A percentile compares a stretch with the other conserved stretches of the same genome.
Conservation (phyloP, 2,329 filamentous ascomycete species). For the Elsinoe batatas region DNA sequence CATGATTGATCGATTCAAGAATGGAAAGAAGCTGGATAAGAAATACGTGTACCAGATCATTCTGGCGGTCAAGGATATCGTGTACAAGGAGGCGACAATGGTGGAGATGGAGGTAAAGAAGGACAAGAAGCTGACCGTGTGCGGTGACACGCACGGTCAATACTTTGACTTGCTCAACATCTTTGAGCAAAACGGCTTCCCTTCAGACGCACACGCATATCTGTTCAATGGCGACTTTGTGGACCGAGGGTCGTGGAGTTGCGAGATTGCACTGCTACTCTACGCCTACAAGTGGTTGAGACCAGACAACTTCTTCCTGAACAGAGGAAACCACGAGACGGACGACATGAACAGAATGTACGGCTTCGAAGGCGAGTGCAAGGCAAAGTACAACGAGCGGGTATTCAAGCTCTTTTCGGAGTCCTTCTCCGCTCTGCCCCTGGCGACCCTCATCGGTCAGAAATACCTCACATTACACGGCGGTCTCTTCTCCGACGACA, state of each 20-base stretch:
- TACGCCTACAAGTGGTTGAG: constrained; percentile 97
- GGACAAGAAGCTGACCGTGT: constrained; percentile 77
- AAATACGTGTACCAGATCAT: constrained; percentile 99
- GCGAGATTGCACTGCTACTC: constrained; percentile 85
- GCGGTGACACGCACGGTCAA: constrained; percentile 95
- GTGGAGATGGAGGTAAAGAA: constrained; percentile 78
- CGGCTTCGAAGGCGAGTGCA: constrained; percentile 96
- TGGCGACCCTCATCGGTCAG: constrained; percentile 82
- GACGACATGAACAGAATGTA: constrained; percentile 99
- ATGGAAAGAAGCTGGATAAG: constrained; percentile 84
- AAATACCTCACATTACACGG: constrained; percentile 92
- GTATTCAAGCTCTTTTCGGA: constrained; percentile 97
- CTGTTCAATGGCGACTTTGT: constrained; percentile 99
- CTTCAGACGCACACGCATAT: constrained; percentile 79
- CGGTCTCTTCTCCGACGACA: constrained; percentile 92
- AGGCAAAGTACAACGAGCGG: constrained; percentile 93
- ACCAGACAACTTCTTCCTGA: constrained; percentile 77
- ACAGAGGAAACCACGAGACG: constrained; percentile 96
- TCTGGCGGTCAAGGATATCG: constrained; percentile 76
- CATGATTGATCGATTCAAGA: constrained; percentile 94
- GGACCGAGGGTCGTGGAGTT: constrained; percentile 94
- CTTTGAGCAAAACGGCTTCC: constrained; percentile 81
- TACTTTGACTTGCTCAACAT: constrained; percentile 97
- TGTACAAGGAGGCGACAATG: constrained; percentile 92
- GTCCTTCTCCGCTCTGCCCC: constrained; percentile 85